phyloP scores from a whole-genome alignment of 163 green algal species.

The Scenedesmus sp. region DNA sequence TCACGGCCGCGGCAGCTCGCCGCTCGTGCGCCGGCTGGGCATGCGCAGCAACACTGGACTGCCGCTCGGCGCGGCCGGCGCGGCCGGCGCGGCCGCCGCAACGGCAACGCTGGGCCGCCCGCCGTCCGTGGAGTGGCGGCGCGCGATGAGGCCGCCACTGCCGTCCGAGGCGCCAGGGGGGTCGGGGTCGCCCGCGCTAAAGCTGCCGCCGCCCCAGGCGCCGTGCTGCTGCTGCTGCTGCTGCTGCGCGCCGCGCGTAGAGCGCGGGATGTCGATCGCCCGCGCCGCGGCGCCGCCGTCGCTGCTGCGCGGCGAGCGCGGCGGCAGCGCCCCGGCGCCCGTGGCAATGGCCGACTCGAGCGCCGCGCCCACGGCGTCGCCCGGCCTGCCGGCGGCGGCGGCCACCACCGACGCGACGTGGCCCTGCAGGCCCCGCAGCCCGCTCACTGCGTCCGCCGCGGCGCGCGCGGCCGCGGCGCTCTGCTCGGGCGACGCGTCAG shows the following conservation, averaged over 20 bases:
- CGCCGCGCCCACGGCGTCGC: neutral
- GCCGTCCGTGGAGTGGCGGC: neutral
- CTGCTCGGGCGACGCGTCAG: neutral
- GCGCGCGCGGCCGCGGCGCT: conserved; percentile 18
- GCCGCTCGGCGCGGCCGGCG: neutral
- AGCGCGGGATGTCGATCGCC: neutral
- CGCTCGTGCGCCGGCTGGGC: conserved; percentile 9
- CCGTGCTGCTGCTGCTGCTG: neutral
- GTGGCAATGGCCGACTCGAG: neutral
- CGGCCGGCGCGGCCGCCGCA: neutral
- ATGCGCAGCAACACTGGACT: conserved; percentile 20
- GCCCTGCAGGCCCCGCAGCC: conserved; percentile 11
- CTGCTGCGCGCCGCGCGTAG: neutral
- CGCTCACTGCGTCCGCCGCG: conserved; percentile 20
- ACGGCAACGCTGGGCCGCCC: neutral
- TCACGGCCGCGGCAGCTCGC: neutral
- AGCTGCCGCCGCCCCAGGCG: neutral
- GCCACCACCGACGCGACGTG: neutral
- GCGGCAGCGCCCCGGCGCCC: no score
- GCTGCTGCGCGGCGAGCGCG: no score
- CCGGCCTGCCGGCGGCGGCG: neutral
- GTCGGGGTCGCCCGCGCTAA: no score
- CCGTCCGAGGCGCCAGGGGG: no score
- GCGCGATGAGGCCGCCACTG: neutral
- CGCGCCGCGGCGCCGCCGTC: no score